Evolutionary conservation across 2,329 filamentous ascomycete species (phyloP).

Genomic region (Zymoseptoria tritici): DNA sequence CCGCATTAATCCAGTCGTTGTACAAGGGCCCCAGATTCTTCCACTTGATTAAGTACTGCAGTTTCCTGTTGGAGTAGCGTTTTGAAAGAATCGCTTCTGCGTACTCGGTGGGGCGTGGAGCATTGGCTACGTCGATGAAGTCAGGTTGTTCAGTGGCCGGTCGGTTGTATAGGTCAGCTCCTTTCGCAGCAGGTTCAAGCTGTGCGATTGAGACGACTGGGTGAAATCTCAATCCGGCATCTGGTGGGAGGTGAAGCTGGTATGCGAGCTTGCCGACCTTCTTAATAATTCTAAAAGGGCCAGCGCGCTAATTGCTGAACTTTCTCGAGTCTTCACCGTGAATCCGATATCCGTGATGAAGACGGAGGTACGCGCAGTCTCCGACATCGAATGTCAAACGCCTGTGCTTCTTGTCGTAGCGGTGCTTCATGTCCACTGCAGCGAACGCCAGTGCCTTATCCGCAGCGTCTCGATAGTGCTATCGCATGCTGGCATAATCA

Average conservation of each 20-base stretch:
- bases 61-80: background rate
- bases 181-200: background rate
- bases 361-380: background rate
- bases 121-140: background rate
- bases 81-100: background rate
- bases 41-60: background rate
- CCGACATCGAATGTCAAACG: background rate
- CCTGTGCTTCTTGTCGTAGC: background rate
- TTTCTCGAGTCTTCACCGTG: background rate
- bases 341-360: constrained; percentile 1
- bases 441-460: background rate
- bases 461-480: background rate
- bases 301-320: background rate
- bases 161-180: background rate
- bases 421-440: constrained; percentile 1
- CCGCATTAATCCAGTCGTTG: background rate
- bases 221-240: background rate
- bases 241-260: constrained; percentile 1
- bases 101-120: background rate
- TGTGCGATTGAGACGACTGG: constrained; percentile 3
- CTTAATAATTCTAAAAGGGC: constrained; percentile 1
- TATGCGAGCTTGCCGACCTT: background rate
- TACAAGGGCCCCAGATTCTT: background rate
- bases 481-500: background rate
- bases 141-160: background rate